Base-by-base conservation (phyloP, 2,329 filamentous ascomycete species). In the Annulohypoxylon truncatum region DNA sequence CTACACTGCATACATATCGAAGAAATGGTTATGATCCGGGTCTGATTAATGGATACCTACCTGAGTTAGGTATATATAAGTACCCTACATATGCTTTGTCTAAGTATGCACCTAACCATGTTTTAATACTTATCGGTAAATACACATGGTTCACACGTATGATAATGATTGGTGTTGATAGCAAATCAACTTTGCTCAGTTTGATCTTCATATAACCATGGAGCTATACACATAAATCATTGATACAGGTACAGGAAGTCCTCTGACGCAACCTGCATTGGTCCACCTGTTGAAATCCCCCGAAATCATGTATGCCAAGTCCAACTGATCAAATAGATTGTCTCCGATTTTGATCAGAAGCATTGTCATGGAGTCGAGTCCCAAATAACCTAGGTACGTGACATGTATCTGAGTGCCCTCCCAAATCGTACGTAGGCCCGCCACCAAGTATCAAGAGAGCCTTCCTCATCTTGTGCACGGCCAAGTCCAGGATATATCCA, bases 391-490 rank as follows among this genome's bases (percentile, higher is more conserved):
- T 51, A 10, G 35, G 26, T 40, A 3, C 59, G 47, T 31, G 4
- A 12, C 40, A 28, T 53, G 26, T 24, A 29, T 18, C 12, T 44
- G 9, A 40, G 22, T 29, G 12, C 57, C 38, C 38, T 46, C 6
- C 52, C 33, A 54, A 29, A 29, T 28, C 31, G 28, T 48, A 46
- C 7, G 12, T 42, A 51, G n/a, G 42, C 26, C 10, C 22, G 44
- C 35, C n/a, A 15, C 18, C 55, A 26, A 44, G 5, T 24, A 60
- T 44, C 12, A 48, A 47, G 35, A 52, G 38, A 22, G 24, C 24
- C n/a, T 58, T 54, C 22, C 42, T 22, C 35, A 26, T 61, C 15
- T 44, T 44, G 5, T 22, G 31, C 40, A 56, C 10, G 35, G 40
- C 12, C 15, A 20, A 18, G 10, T 24, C 47, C 9, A 42, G 12